Evolutionary conservation across 2,329 filamentous ascomycete species (phyloP).

Genomic region (Cercospora sp.): DNA sequence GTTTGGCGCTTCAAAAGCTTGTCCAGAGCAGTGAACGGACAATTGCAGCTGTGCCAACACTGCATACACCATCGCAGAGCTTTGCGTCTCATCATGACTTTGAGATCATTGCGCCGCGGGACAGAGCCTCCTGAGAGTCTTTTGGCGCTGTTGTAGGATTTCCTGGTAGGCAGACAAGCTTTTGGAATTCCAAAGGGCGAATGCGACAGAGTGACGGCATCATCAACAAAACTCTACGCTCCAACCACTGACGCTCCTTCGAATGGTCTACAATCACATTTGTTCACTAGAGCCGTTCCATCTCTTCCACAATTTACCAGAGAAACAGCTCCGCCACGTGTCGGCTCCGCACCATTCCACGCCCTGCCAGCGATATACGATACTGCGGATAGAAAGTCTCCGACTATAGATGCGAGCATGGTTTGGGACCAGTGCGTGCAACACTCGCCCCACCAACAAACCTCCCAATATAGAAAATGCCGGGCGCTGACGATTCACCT

Average conservation of each 20-base stretch:
- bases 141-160: background rate
- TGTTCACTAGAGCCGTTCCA: no score
- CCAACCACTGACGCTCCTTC: background rate
- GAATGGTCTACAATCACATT: background rate
- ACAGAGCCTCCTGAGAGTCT: background rate
- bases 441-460: background rate
- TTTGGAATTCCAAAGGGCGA: background rate
- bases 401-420: background rate
- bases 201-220: conserved; percentile 45
- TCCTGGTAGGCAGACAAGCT: background rate
- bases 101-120: background rate
- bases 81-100: background rate
- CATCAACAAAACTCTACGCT: conserved; percentile 51
- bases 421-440: conserved; percentile 4
- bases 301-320: background rate
- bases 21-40: background rate
- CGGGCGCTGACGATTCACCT: conserved; percentile 6
- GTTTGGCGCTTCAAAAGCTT: background rate
- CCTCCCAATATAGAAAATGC: background rate
- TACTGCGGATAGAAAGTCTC: background rate
- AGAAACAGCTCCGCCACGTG: background rate
- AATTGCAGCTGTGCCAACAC: background rate
- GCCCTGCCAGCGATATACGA: background rate
- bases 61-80: background rate
- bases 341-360: background rate